These are phyloP conservation scores for Plenodomus tracheiphilus DNA, from an alignment of 2,329 filamentous ascomycete genomes.

Conservation along the genomic window DNA sequence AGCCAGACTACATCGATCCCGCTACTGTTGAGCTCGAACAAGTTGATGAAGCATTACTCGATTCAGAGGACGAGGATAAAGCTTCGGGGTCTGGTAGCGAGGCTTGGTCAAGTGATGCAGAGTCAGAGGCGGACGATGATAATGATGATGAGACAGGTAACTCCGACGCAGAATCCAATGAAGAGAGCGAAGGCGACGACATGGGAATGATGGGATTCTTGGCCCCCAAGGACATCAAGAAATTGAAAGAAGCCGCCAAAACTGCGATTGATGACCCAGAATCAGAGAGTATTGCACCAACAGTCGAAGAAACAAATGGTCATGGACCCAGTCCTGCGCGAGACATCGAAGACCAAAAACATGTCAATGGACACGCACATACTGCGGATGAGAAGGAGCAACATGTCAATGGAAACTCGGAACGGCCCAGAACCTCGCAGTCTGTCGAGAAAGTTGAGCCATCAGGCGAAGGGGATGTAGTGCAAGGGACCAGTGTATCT, in stretches of 20 bases:
- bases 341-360: slow-evolving; percentile 48
- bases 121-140: slow-evolving; percentile 26
- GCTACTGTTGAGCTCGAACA: slow-evolving; percentile 45
- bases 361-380: slow-evolving; percentile 15
- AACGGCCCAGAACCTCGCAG: slow-evolving; percentile 1
- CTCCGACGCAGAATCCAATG: slow-evolving; percentile 25
- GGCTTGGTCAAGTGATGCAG: slow-evolving; percentile 44
- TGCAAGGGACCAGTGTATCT: slow-evolving; percentile 17
- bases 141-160: slow-evolving; percentile 22
- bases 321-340: slow-evolving; percentile 47
- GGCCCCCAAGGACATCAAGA: slow-evolving; percentile 37
- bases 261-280: slow-evolving; percentile 23
- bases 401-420: slow-evolving; percentile 17
- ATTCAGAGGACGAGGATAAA: slow-evolving; percentile 37
- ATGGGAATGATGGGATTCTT: slow-evolving; percentile 42
- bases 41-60: slow-evolving; percentile 46
- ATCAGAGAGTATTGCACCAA: slow-evolving; percentile 45
- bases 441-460: slow-evolving; percentile 19
- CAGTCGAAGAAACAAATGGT: slow-evolving; percentile 22
- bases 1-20: slow-evolving; percentile 35
- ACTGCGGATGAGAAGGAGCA: slow-evolving; percentile 6
- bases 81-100: slow-evolving; percentile 41
- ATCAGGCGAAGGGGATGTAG: slow-evolving; percentile 16
- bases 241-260: slow-evolving; percentile 39
- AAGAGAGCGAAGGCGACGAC: slow-evolving; percentile 41